Evolutionary conservation across 768 basidiomycete species (phyloP).

Genomic region (Coprinopsis cinerea): DNA sequence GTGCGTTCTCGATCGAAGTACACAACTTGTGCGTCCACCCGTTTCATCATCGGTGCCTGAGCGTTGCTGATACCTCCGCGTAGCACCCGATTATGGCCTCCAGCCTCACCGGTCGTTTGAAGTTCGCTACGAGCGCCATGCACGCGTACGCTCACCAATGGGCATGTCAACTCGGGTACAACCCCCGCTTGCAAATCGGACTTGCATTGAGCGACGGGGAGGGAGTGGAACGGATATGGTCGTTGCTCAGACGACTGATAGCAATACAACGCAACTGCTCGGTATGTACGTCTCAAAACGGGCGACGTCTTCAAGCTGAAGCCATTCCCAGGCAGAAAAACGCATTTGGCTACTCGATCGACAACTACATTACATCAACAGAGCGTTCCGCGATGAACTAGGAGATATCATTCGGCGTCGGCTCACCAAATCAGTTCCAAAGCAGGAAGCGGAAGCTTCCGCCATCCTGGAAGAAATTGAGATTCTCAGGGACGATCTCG

Average conservation of each 20-base stretch:
- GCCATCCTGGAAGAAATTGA: not conserved
- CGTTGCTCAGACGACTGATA: conserved; percentile 14
- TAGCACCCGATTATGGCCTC: conserved; percentile 24
- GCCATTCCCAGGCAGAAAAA: not conserved
- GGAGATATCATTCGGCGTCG: not conserved
- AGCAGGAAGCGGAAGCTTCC: not conserved
- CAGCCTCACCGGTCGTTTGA: conserved; percentile 16
- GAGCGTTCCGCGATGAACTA: not conserved
- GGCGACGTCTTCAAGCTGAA: not conserved
- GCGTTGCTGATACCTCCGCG: not conserved
- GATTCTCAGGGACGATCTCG: not conserved
- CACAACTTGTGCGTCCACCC: conserved; percentile 20
- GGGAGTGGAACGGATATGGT: conserved; percentile 31
- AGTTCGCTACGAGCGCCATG: no score
- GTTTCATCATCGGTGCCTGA: not conserved
- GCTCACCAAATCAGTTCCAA: not conserved
- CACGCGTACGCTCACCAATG: no score
- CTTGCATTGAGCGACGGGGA: conserved; percentile 29
- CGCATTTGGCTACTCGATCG: not conserved
- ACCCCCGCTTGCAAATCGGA: conserved; percentile 23
- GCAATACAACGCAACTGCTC: conserved; percentile 1
- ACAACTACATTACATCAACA: not conserved
- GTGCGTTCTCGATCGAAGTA: conserved; percentile 27
- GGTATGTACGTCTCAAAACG: conserved; percentile 18
- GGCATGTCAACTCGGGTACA: no score